These are phyloP conservation scores for Candida rishiriensis DNA, from an alignment of 805 yeast genomes.

Conservation along the genomic window DNA sequence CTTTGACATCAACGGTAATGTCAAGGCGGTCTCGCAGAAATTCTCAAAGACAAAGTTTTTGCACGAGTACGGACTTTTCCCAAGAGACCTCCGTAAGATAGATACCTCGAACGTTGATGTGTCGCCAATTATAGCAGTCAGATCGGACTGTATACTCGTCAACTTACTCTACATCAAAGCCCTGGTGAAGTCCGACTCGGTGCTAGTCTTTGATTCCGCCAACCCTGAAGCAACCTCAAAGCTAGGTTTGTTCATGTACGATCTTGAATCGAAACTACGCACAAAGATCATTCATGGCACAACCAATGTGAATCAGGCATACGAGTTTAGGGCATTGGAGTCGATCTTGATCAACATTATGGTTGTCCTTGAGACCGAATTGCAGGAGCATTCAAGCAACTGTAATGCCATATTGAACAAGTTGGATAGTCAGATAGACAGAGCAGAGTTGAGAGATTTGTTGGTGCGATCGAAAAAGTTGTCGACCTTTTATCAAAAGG, in stretches of 20 bases:
- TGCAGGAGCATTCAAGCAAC: slow-evolving; percentile 49
- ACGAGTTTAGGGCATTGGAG: slow-evolving; percentile 82
- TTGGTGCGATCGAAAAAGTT: slow-evolving; percentile 69
- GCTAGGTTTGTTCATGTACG: slow-evolving; percentile 77
- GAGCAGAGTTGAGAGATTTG: slow-evolving; percentile 68
- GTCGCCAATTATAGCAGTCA: slow-evolving; percentile 82
- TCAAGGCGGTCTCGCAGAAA: slow-evolving; percentile 64
- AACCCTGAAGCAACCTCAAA: slow-evolving; percentile 58
- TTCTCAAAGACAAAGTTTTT: slow-evolving; percentile 72
- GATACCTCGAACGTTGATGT: slow-evolving; percentile 73
- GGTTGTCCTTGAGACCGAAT: slow-evolving; percentile 73
- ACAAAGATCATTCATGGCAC: slow-evolving; percentile 27
- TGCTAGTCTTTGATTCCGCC: slow-evolving; percentile 78
- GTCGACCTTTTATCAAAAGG: slow-evolving; percentile 69
- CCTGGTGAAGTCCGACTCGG: slow-evolving; percentile 71
- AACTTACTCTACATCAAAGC: slow-evolving; percentile 88
- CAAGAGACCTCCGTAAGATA: slow-evolving; percentile 82
- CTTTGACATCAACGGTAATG: slow-evolving; percentile 65
- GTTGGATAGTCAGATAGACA: slow-evolving; percentile 73
- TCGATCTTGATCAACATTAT: slow-evolving; percentile 77
- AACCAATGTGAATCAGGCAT: slow-evolving; percentile 41
- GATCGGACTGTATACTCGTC: slow-evolving; percentile 72
- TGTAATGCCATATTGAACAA: slow-evolving; percentile 65
- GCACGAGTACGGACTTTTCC: slow-evolving; percentile 66
- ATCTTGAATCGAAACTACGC: slow-evolving; percentile 69